Evolutionary conservation across 352 stramenopile species (phyloP).

Genomic region (Phytophthora capsici): DNA sequence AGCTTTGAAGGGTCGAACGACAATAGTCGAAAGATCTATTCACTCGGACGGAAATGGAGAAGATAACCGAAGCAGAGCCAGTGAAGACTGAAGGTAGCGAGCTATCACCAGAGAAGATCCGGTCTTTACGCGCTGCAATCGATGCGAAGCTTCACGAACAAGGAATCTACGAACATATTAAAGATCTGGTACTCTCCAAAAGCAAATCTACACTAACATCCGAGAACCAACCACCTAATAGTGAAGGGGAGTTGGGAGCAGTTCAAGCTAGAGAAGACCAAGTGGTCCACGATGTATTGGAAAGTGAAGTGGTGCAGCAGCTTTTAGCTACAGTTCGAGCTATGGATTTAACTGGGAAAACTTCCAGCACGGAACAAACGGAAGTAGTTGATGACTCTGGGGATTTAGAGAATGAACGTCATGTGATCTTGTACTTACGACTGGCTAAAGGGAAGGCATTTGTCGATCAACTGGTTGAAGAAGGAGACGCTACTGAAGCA

Average conservation of each 20-base stretch:
- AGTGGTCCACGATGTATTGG: slow-evolving; percentile 65
- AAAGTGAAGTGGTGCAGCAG: slow-evolving; percentile 81
- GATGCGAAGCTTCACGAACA: slow-evolving; percentile 79
- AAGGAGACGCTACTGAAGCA: slow-evolving; percentile 22
- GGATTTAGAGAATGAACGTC: slow-evolving; percentile 18
- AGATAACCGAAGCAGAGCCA: slow-evolving; percentile 15
- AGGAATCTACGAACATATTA: slow-evolving; percentile 80
- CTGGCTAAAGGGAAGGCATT: slow-evolving; percentile 72
- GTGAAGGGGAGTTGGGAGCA: slow-evolving; percentile 1
- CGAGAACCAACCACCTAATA: not conserved
- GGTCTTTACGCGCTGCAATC: slow-evolving; percentile 63
- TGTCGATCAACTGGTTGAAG: slow-evolving; percentile 65
- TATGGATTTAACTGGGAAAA: slow-evolving; percentile 25
- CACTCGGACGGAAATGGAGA: slow-evolving; percentile 19
- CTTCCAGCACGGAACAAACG: slow-evolving; percentile 8
- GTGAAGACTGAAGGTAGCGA: slow-evolving; percentile 3
- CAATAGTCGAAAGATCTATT: slow-evolving; percentile 30
- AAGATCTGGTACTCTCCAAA: slow-evolving; percentile 57
- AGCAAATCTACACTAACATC: not conserved
- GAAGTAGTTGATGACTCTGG: slow-evolving; percentile 1
- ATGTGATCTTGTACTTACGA: slow-evolving; percentile 56
- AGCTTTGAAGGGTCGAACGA: not conserved
- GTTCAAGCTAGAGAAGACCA: slow-evolving; percentile 14
- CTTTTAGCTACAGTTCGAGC: slow-evolving; percentile 54
- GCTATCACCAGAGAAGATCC: slow-evolving; percentile 44